phyloP scores from a whole-genome alignment of 2,329 filamentous ascomycete species.

The Fusarium sp. region DNA sequence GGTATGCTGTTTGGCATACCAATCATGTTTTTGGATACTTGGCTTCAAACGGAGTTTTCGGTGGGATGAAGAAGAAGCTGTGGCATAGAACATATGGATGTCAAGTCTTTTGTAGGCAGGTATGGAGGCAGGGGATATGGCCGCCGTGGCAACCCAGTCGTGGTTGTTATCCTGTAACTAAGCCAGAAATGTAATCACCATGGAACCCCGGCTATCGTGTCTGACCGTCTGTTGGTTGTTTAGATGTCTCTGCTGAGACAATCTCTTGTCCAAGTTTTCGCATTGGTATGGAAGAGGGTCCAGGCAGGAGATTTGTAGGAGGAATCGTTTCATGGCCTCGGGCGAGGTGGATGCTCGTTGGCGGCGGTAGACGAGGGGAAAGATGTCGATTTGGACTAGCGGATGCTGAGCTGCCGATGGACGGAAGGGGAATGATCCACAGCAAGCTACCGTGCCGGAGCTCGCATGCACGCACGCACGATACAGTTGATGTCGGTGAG shows the following conservation, averaged over 20 bases:
- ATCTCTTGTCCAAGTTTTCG: not conserved
- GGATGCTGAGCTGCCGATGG: constrained; percentile 23
- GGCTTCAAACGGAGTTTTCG: constrained; percentile 1
- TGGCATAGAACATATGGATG: not conserved
- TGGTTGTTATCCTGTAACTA: not conserved
- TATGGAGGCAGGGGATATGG: not conserved
- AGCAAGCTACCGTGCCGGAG: not conserved
- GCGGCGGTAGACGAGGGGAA: not conserved
- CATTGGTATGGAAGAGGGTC: constrained; percentile 6
- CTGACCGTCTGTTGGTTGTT: not conserved
- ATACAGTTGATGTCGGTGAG: constrained; percentile 31
- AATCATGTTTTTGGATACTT: constrained; percentile 1
- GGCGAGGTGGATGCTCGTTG: constrained; percentile 15
- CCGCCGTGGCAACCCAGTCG: not conserved
- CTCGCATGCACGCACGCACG: constrained; percentile 3
- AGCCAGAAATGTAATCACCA: not conserved
- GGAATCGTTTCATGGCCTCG: constrained; percentile 21
- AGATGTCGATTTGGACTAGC: constrained; percentile 5
- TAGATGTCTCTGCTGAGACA: not conserved
- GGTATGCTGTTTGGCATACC: constrained; percentile 8
- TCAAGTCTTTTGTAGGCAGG: not conserved
- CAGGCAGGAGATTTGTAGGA: constrained; percentile 16
- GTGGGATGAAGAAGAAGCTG: not conserved
- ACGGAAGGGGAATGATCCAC: not conserved
- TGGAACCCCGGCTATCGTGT: not conserved